Evolutionary conservation across 768 basidiomycete species (phyloP), one percentile per base, ranked within the genome.

Genomic region (Auriscalpium orientale): DNA sequence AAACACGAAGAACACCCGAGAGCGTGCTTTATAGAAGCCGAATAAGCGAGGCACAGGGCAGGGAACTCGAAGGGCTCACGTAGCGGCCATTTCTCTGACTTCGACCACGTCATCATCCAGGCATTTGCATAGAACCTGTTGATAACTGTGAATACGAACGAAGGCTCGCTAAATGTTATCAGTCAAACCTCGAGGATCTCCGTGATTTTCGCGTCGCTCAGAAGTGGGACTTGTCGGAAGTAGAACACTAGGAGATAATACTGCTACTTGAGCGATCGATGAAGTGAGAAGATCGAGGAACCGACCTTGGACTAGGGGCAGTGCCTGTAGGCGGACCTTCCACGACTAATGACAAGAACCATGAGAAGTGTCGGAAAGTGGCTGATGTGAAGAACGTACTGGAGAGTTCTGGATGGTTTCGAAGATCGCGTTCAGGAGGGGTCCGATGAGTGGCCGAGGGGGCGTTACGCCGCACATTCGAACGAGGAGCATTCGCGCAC

Each of bases 71-170:
- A 47, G 4, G 28, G 71, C 84, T 67, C 61, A 95, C 83, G 83
- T 83, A 18, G 89, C 88, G 20, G 90, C 90, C 82, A 89, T 91
- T 71, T 93, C 89, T 44, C 92, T 79, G 18, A 95, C 92, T 73
- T 95, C 92, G 9, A 91, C 83, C 15, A 91, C 84, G 59, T 91
- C 89, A 66, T 95, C 92, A 60, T 89, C 84, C 28, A 95, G 72
- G 60, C 91, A 91, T 64, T 82, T 76, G 60, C 87, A 89, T 4
- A 95, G 74, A 37, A 90, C 85, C 84, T 91, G 54, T 16, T 16
- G 9, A 28, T 12, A 57, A n/a, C 56, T 50, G 35, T 15, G 28
- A 21, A 36, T 53, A 37, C 52, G 10, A 62, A 46, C n/a, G 18
- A 33, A 34, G 6, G 50, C 43, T 5, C 35, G 11, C 47, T 40